Evolutionary conservation across 164 flowering plant species (phyloP).

Genomic region (Warburgia ugandensis): DNA sequence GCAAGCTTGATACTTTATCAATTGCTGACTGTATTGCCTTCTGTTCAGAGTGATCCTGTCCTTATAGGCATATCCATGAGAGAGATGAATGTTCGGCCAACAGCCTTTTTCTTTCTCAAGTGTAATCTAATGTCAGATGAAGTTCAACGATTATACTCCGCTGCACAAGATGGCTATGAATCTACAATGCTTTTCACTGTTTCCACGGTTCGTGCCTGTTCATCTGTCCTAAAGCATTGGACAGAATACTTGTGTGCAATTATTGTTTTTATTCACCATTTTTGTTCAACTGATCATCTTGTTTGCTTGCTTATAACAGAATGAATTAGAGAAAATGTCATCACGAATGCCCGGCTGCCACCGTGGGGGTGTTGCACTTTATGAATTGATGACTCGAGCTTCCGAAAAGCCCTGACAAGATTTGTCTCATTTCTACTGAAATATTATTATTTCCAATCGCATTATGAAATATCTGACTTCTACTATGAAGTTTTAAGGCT

Average conservation of each 20-base stretch:
- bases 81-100: conserved; percentile 76
- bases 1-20: no score
- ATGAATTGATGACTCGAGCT: conserved; percentile 72
- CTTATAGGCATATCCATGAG: conserved; percentile 82
- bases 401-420: no score
- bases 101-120: conserved; percentile 82
- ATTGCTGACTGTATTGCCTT: no score
- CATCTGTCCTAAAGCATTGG: no score
- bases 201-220: conserved; percentile 59
- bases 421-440: no score
- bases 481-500: no score
- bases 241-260: no score
- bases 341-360: conserved; percentile 97
- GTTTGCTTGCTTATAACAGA: no score
- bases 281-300: no score
- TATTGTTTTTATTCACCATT: no score
- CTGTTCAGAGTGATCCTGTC: conserved; percentile 54
- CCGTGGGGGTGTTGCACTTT: conserved; percentile 84
- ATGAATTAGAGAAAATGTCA: conserved; percentile 47
- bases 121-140: conserved; percentile 65
- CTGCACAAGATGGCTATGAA: conserved; percentile 87
- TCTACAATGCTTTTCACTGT: conserved; percentile 73
- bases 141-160: conserved; percentile 56
- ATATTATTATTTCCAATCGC: no score
- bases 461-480: no score